Evolutionary conservation across 1,139 yeast species (phyloP), one percentile per base, ranked within the genome.

Genomic region (Magnusiomyces ingens): DNA sequence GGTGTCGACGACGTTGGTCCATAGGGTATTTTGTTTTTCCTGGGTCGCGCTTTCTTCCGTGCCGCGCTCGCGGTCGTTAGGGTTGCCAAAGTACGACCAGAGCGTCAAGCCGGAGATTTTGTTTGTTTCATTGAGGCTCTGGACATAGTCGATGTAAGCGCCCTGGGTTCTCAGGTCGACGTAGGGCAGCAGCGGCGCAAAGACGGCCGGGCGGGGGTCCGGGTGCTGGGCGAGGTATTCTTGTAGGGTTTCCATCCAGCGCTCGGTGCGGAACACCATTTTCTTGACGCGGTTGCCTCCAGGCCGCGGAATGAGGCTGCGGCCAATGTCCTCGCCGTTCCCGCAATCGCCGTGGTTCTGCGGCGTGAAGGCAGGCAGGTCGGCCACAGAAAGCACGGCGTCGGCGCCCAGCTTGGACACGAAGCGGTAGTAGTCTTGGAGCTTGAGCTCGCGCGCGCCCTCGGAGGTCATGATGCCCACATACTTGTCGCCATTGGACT

Each of bases 261-360:
- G 54, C 49, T 62, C 64, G 6, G 71, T 63, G 11, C 76, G 60
- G 15, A 52, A 37, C 18, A 63, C 58, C 74, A 73, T 70, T 54
- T 71, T 71, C 36, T 65, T 63, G 15, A 65, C 58, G 36, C 75
- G 59, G 59, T 72, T 72, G 43, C 60, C 64, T 13, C 72, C 73
- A 3, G 71, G 67, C 32, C 55, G 51, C 10, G 48, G 48, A 45
- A 45, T 29, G 21, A 45, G 15, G 5, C 40, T 37, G 5, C 38
- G 17, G 4, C 37, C 21, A 13, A 29, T 11, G n/a, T 45, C 38
- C 19, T 43, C 45, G 2, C 35, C 35, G 19, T 21, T 21, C 4
- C 12, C 45, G 12, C 13, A 43, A 5, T 43, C 32, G 4, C 22
- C 45, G 8, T 43, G 45, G 8, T 29, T 13, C 35, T 43, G 45